Evolutionary conservation across 2,329 filamentous ascomycete genomes (phyloP), one percentile per base, ranked within the genome.

Genomic region (Alternaria burnsii): DNA sequence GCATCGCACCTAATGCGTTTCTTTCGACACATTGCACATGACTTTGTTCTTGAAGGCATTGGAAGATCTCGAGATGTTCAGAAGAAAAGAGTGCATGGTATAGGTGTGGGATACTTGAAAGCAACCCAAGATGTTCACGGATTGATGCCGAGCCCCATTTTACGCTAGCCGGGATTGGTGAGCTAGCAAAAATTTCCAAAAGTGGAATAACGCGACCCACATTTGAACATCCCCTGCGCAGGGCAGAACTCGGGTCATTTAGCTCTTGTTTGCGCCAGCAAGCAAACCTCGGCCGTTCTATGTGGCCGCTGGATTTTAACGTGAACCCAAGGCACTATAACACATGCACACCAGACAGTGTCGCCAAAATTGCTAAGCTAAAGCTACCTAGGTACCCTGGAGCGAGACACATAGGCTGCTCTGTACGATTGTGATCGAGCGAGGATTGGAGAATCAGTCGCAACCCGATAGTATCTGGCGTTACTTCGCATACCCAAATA

Each of bases 1-100:
- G 66, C 71, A 52, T 76, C 74, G 62, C 73, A 77, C 65, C 69
- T 73, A 22, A 77, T 76, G 24, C 74, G 70, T 59, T 73, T 75
- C 53, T 69, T 68, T 28, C 72, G 71, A 51, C 74, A 78, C n/a
- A 53, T 55, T 7, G 63, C 68, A 48, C 72, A 76, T 12, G 71
- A 63, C 68, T 36, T 71, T 18, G 67, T 75, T 57, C 72, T 64
- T 20, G 67, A 34, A 30, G 71, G 67, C 72, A 76, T 75, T 9
- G n/a, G 24, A 18, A 44, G 2, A 22, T 9, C 30, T 20, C 2
- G 14, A 18, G 18, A 10, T 20, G 26, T 9, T n/a, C 34, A 30
- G 7, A 3, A 20, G 16, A 10, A 30, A 16, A 20, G n/a, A 36
- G n/a, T 36, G 30, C 14, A 44, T 44, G 3, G 20, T 42, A 26